phyloP scores from a whole-genome alignment of 345 rosid species.

The Trapa incisa region DNA sequence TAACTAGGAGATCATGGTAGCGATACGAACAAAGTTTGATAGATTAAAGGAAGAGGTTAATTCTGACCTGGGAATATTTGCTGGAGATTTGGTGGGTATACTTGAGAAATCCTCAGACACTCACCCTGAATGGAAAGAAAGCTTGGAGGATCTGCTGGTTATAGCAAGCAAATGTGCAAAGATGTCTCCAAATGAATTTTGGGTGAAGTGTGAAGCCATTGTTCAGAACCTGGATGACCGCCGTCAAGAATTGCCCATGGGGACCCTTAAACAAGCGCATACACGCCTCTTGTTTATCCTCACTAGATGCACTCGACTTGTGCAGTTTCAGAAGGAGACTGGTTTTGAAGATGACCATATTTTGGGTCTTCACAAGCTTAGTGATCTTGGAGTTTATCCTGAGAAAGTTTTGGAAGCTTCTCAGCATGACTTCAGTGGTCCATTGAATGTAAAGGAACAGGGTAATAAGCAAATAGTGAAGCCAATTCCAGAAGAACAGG shows the following conservation, averaged over 20 bases:
- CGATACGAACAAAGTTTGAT: slow-evolving; percentile 71
- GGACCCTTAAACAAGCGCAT: slow-evolving; percentile 79
- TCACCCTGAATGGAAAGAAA: slow-evolving; percentile 59
- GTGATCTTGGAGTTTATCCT: slow-evolving; percentile 91
- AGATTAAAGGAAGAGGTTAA: slow-evolving; percentile 85
- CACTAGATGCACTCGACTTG: slow-evolving; percentile 87
- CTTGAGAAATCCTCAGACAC: slow-evolving; percentile 53
- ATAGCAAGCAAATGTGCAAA: slow-evolving; percentile 63
- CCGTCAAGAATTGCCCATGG: slow-evolving; percentile 89
- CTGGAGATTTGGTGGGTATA: slow-evolving; percentile 73
- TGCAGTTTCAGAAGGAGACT: slow-evolving; percentile 88
- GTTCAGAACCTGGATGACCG: slow-evolving; percentile 80
- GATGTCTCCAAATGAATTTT: slow-evolving; percentile 76
- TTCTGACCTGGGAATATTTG: slow-evolving; percentile 78
- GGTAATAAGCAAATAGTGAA: slow-evolving; percentile 37
- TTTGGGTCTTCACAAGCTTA: slow-evolving; percentile 67
- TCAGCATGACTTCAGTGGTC: slow-evolving; percentile 38
- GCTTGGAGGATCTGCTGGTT: slow-evolving; percentile 77
- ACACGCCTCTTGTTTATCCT: slow-evolving; percentile 88
- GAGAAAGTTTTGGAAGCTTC: slow-evolving; percentile 53
- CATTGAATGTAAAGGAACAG: slow-evolving; percentile 26
- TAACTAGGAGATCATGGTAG: slow-evolving; percentile 67
- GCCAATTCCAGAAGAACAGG: slow-evolving; percentile 22
- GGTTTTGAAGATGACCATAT: slow-evolving; percentile 72
- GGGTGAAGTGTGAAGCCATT: slow-evolving; percentile 78